Evolutionary conservation across 306 rosid genomes (phyloP), one percentile per base, ranked within the genome.

Genomic region (Vigna nakashimae): DNA sequence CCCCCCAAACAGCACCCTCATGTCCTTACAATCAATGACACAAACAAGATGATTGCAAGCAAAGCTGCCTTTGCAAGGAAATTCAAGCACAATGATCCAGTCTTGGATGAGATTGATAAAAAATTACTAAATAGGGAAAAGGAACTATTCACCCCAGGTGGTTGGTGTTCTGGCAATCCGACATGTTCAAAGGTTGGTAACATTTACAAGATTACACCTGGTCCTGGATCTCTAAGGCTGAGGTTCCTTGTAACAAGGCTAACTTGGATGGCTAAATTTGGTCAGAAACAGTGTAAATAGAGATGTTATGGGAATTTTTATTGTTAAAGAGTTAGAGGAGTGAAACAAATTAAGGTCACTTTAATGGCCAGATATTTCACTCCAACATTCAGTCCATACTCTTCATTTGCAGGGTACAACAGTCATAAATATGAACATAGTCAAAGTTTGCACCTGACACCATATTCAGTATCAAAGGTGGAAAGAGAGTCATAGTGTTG

Each of bases 1-100:
- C 98, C 98, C 75, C 97, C 98, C 12, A 71, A 57, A 69, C 96
- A 93, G 78, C 98, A 93, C 78, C 98, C 98, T 2, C 98, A 89
- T 65, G 70, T 84, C 71, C 98, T 93, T 52, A 59, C 52, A 63
- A 43, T 86, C 24, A 91, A 85, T 26, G 94, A 93, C 88, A 89
- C 89, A 3, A 8, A 30, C 57, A 91, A 78, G 63, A 93, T 93
- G 88, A 73, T 89, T n/a, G 71, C 75, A 9, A 91, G 98, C 66
- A 73, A 72, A 0, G 89, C 94, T 0, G 94, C 98, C 17, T 90
- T 92, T 72, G 96, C 90, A 15, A 85, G 98, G 50, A 92, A 92
- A 71, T 92, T 92, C 40, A 84, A 71, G 60, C 74, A 26, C 11
- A 78, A 92, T 71, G 90, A 90, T 71, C 86, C 90, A 0, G 91